Base-by-base conservation (phyloP, 345 rosid genomes). In the Arabis alpina region DNA sequence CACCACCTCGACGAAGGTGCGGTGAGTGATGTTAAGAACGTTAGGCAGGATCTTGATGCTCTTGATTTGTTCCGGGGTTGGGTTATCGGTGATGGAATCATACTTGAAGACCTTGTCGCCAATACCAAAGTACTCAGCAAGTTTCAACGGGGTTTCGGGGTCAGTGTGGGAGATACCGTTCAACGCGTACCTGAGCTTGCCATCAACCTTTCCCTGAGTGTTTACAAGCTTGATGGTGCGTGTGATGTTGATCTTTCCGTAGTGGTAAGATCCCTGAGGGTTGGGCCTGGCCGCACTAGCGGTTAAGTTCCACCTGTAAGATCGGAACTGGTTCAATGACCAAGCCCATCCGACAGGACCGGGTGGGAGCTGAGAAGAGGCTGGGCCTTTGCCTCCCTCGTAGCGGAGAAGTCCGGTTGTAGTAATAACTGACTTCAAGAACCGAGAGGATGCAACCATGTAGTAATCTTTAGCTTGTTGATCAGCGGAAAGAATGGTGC, bases 201-300 rank as follows among this genome's bases (percentile, higher is more conserved):
- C 84, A 43, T 72, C 83, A 0, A 24, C 86, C 74, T 37, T 75
- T 32, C 61, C 54, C 11, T 79, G 85, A 13, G 81, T 79, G 79
- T 82, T 88, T 19, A 77, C 80, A 4, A 88, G 55, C 79, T 80
- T 85, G 78, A 86, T 82, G 61, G 92, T 88, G 9, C 88, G 87
- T 54, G 88, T 82, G 75, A 86, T 80, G 79, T 84, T 81, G 72
- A 88, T 85, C 37, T 66, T 72, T 61, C 90, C 95, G 10, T 88
- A 88, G 55, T 82, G 95, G 83, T 83, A 88, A 2, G 95, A 88
- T 37, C 95, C 95, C 47, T 88, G 95, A 37, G 95, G 95, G 68
- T 88, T 88, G n/a, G 95, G 95, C 78, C 95, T 84, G 19, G 91
- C 94, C 1, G 94, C 91, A 44, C 85, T 82, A 48, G 94, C 83